A percentile compares a stretch with the other conserved stretches of the same genome.
phyloP scores from a whole-genome alignment of 352 stramenopile genomes.

The Phytopythium litorale region DNA sequence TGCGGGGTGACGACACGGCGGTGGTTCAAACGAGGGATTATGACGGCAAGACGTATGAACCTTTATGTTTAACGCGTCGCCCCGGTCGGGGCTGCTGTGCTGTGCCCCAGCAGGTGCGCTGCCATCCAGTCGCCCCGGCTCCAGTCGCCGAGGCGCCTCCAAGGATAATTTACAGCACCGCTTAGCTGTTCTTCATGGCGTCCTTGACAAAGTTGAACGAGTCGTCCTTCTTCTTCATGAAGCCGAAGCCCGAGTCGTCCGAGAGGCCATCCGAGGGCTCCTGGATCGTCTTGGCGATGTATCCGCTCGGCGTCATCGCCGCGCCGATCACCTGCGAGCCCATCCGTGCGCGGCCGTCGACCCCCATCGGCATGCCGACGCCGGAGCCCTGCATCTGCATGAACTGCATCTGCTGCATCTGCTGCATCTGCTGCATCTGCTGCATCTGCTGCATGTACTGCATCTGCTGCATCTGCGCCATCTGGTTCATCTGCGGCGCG shows the following conservation, averaged over 20 bases:
- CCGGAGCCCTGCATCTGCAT: constrained; percentile 56
- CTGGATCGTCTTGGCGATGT: constrained; percentile 88
- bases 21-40: background rate
- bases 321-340: constrained; percentile 79
- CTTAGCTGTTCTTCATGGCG: constrained; percentile 85
- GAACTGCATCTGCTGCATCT: constrained; percentile 72
- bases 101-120: background rate
- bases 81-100: constrained; percentile 2
- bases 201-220: constrained; percentile 90
- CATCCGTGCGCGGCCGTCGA: constrained; percentile 18
- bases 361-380: constrained; percentile 21
- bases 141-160: constrained; percentile 21
- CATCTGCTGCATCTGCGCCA: constrained; percentile 47
- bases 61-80: constrained; percentile 6
- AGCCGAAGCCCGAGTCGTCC: constrained; percentile 68
- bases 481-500: constrained; percentile 38
- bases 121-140: constrained; percentile 25
- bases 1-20: background rate
- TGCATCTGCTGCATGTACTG: constrained; percentile 75
- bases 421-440: constrained; percentile 65
- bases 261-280: constrained; percentile 70
- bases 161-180: constrained; percentile 53
- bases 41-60: background rate
- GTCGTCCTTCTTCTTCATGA: constrained; percentile 88
- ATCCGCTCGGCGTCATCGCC: constrained; percentile 78